Conservation (phyloP, 2,329 filamentous ascomycete genomes). For the Ascosphaera apis region DNA sequence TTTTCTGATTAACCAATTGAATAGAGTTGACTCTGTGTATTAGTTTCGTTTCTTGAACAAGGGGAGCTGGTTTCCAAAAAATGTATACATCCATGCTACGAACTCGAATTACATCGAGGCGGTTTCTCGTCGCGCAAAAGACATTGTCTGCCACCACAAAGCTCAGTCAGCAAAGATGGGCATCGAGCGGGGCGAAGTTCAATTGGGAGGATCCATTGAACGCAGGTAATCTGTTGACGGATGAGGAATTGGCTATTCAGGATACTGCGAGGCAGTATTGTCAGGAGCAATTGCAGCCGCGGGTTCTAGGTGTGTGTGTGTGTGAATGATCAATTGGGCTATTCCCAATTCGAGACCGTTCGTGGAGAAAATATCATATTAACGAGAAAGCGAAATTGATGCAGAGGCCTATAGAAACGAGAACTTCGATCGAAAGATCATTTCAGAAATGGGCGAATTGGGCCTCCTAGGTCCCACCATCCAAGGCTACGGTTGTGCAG, state of each 20-base stretch:
- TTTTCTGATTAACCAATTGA: too few relatives aligned
- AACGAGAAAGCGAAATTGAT: too few relatives aligned
- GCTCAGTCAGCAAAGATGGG: too few relatives aligned
- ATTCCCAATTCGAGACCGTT: too few relatives aligned
- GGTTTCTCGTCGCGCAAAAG: too few relatives aligned
- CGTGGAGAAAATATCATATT: too few relatives aligned
- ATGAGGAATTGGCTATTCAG: conserved; percentile 73
- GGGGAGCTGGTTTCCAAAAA: too few relatives aligned
- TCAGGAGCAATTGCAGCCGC: conserved; percentile 65
- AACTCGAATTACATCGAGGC: too few relatives aligned
- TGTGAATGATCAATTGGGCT: neutral
- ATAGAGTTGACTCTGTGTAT: too few relatives aligned
- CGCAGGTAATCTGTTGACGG: conserved; percentile 52
- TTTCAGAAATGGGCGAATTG: conserved; percentile 78
- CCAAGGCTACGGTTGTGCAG: conserved; percentile 69
- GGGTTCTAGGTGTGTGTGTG: conserved; percentile 49
- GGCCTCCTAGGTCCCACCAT: conserved; percentile 75
- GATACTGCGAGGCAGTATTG: conserved; percentile 88
- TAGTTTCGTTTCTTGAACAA: too few relatives aligned
- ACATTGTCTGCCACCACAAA: too few relatives aligned
- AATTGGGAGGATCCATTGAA: conserved; percentile 82
- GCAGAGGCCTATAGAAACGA: conserved; percentile 70
- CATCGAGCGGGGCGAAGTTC: conserved; percentile 26
- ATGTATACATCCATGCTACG: too few relatives aligned
- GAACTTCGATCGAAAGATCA: conserved; percentile 62